Conservation (phyloP, 2,329 filamentous ascomycete genomes). For the Hypoxylon sp. region DNA sequence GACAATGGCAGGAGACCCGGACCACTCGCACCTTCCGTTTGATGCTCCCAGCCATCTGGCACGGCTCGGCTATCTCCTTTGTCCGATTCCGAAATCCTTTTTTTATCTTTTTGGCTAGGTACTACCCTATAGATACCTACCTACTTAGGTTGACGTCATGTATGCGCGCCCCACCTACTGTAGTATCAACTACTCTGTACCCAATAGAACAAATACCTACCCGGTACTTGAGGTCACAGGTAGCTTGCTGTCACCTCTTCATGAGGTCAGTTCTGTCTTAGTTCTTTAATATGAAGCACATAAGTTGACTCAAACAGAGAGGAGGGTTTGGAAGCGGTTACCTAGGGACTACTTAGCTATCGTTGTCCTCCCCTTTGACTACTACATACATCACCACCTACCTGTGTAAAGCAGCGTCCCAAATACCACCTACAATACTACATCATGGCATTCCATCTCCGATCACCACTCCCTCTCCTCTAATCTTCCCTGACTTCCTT, state of each 20-base stretch:
- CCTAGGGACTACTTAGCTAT: too few relatives aligned
- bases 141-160: background rate
- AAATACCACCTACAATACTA: background rate
- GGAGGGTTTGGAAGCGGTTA: background rate
- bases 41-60: background rate
- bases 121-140: background rate
- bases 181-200: too few relatives aligned
- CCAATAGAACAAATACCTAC: background rate
- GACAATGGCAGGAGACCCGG: slow-evolving; percentile 3
- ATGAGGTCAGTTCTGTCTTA: background rate
- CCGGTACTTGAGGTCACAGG: background rate
- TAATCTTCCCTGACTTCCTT: background rate
- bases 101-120: slow-evolving; percentile 3
- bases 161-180: too few relatives aligned
- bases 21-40: background rate
- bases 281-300: background rate
- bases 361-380: too few relatives aligned
- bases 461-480: background rate
- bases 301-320: background rate
- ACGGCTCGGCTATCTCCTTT: slow-evolving; percentile 11
- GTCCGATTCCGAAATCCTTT: slow-evolving; percentile 26
- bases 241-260: background rate
- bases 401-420: background rate
- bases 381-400: background rate
- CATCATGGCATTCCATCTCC: background rate